A percentile compares a stretch with the other conserved stretches of the same genome.
These are phyloP conservation scores for Phytophthora rubi DNA, from an alignment of 352 stramenopile genomes.

Conservation along the genomic window DNA sequence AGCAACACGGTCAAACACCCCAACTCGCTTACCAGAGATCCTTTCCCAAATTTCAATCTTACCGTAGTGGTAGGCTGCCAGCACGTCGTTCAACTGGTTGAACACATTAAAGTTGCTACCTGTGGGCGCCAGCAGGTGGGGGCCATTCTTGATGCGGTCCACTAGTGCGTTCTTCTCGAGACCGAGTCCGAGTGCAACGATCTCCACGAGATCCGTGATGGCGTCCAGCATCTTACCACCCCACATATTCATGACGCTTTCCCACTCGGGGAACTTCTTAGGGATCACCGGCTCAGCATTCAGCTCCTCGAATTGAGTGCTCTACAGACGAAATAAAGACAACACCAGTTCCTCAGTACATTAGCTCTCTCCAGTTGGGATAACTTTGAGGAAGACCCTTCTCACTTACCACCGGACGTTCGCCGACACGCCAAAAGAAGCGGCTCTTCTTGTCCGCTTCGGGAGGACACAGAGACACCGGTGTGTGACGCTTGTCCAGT, in stretches of 20 bases:
- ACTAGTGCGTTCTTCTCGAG: constrained; percentile 82
- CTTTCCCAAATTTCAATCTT: neutral
- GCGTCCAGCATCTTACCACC: constrained; percentile 89
- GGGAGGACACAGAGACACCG: constrained; percentile 87
- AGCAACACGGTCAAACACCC: constrained; percentile 5
- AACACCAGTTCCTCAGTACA: neutral
- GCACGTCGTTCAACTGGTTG: constrained; percentile 83
- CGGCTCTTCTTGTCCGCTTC: constrained; percentile 94
- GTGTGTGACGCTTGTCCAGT: constrained; percentile 65
- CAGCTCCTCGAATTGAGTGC: constrained; percentile 83
- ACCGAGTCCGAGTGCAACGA: constrained; percentile 87
- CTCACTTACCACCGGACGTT: constrained; percentile 53
- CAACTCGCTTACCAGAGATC: neutral
- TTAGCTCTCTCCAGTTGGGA: constrained; percentile 5
- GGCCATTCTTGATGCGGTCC: constrained; percentile 82
- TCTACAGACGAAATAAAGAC: constrained; percentile 22
- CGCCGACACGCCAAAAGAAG: constrained; percentile 94
- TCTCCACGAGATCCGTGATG: constrained; percentile 86
- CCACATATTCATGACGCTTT: constrained; percentile 92
- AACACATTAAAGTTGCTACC: constrained; percentile 89
- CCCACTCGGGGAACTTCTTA: constrained; percentile 88
- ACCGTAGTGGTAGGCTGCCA: constrained; percentile 93
- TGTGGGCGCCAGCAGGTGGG: constrained; percentile 91
- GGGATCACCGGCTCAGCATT: constrained; percentile 91
- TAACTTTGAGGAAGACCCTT: neutral